Evolutionary conservation across 2,329 filamentous ascomycete species (phyloP).

Genomic region (Paracorniculantispora psalliotae): DNA sequence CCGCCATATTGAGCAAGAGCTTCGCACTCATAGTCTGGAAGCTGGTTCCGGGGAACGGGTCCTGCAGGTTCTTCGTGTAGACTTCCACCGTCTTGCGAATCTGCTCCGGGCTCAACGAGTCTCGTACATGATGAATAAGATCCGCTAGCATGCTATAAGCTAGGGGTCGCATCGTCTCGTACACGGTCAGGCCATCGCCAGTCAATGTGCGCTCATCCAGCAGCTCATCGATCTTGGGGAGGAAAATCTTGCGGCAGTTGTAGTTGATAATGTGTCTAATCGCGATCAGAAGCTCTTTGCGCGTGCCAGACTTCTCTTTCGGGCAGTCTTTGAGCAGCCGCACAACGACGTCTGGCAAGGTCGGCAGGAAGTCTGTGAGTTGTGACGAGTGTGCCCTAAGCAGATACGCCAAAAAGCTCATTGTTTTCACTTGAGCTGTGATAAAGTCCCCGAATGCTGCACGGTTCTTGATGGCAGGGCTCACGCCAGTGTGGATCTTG

Average conservation of each 20-base stretch:
- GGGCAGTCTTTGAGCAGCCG: slow-evolving; percentile 90
- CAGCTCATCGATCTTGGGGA: slow-evolving; percentile 90
- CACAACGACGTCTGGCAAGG: slow-evolving; percentile 83
- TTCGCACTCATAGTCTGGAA: slow-evolving; percentile 99
- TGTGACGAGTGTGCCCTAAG: slow-evolving; percentile 83
- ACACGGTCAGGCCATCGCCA: slow-evolving; percentile 91
- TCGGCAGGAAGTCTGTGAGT: slow-evolving; percentile 79
- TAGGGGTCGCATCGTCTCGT: slow-evolving; percentile 91
- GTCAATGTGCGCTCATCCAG: slow-evolving; percentile 91
- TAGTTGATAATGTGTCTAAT: slow-evolving; percentile 99
- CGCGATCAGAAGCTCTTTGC: slow-evolving; percentile 92
- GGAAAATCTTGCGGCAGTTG: slow-evolving; percentile 92
- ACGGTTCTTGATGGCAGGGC: slow-evolving; percentile 86
- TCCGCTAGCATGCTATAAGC: slow-evolving; percentile 99
- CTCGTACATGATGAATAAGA: slow-evolving; percentile 92
- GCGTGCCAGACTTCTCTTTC: slow-evolving; percentile 83
- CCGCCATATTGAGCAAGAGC: slow-evolving; percentile 93
- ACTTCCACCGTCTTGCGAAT: slow-evolving; percentile 95
- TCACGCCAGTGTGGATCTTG: slow-evolving; percentile 87
- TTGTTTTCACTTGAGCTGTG: slow-evolving; percentile 96
- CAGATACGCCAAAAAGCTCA: slow-evolving; percentile 96
- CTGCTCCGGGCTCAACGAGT: slow-evolving; percentile 81
- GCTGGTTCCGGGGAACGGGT: slow-evolving; percentile 93
- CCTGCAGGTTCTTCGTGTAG: slow-evolving; percentile 92
- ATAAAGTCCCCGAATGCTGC: slow-evolving; percentile 96